Evolutionary conservation across 106 monocot genomes (phyloP), one percentile per base, ranked within the genome.

Genomic region (Dendrobium huoshanense): DNA sequence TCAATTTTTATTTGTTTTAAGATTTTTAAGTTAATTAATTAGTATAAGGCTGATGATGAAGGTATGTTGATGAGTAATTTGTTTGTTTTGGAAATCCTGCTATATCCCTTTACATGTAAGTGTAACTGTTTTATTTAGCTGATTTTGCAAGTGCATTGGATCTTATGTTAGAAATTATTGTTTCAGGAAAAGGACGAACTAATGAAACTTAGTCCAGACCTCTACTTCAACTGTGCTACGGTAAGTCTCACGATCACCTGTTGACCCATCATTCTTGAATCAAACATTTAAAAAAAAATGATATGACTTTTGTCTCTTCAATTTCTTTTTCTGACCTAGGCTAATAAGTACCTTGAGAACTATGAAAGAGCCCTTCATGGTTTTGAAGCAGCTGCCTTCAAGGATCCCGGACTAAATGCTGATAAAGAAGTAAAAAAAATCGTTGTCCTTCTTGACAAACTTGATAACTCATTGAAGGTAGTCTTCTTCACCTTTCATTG

Each of bases 331-430:
- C 20, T 27, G 17, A 41, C 67, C 31, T 77, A 97, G 97, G 97
- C 91, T 7, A 89, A 97, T 80, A 97, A 88, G 76, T 97, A 97
- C 80, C 85, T 97, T 18, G 94, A 97, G 85, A 97, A 97, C 75
- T 97, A 94, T 86, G 92, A 94, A 84, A 89, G 92, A 72, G 92
- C 97, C 64, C 92, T 97, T 83, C 84, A 68, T 83, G 94, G 94
- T 70, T 97, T 97, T 84, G 97, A 97, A 89, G 91, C 89, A 77
- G 97, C 97, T 67, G 86, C 97, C 65, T 84, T 82, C 54, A 94
- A 87, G 86, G 97, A 97, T 89, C 97, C 97, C 51, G 88, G 88
- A 43, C 92, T 97, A 47, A 82, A 80, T 88, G 94, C 94, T 58
- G 87, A 73, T 81, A 82, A 82, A 65, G 97, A 97, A 87, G 90